Evolutionary conservation across 306 rosid genomes (phyloP), one percentile per base, ranked within the genome.

Genomic region (Lotus japonicus): DNA sequence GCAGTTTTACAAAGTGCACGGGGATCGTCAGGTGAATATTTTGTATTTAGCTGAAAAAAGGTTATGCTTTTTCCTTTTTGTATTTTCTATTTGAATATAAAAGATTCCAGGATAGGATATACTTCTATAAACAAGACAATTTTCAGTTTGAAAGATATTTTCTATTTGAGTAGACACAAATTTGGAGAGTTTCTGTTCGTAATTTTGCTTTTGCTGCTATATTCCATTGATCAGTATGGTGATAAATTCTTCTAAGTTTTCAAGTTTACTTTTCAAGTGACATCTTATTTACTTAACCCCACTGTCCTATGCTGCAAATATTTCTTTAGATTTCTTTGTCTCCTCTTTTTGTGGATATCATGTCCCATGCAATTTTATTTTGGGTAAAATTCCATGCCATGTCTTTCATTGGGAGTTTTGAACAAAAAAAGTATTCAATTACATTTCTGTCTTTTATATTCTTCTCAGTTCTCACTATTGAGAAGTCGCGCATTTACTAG

Each of bases 1-100:
- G 87, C 99, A 66, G 95, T 95, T 82, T 79, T 95, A 81, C 99
- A 95, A 84, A 83, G 88, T 73, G 99, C 97, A 70, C 84, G 99
- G 44, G 99, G 99, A 75, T 95, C 99, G 13, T 84, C 99, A 66
- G 99, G 99, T 94, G 83, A 82, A 58, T 76, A 68, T 38, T 66
- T 60, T 70, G 63, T 35, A 33, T 77, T 46, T 58, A 38, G 17
- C 42, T 21, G 48, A 59, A 45, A 23, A 41, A 54, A 39, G 14
- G 36, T 31, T 31, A 5, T 31, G 7, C 36, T 31, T 31, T 31
- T 31, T 5, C 36, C 7, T 1, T 31, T 31, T 1, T 31, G 62
- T 42, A 58, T 36, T 70, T 69, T 60, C 72, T 45, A 6, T 15
- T 44, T 44, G 31, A 26, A 2, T 26, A 26, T 3, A 26, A 26